These are phyloP conservation scores for Zasmidium cellare DNA, from an alignment of 2,329 filamentous ascomycete species.

Conservation along the genomic window DNA sequence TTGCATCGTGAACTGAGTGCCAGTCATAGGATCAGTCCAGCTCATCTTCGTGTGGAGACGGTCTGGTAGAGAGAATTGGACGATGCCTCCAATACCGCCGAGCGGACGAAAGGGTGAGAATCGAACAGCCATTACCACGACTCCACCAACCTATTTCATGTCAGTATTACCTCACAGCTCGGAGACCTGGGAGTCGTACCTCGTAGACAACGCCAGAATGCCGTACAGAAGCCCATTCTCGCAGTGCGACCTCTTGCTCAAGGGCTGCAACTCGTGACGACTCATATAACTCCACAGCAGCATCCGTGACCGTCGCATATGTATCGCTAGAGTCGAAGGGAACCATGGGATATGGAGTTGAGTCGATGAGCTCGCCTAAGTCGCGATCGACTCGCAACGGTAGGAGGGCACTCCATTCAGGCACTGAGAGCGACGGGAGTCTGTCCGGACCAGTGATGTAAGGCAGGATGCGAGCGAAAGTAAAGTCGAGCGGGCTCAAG, in stretches of 20 bases:
- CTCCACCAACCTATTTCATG: no score
- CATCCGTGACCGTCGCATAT: constrained; percentile 12
- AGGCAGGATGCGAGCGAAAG: constrained; percentile 3
- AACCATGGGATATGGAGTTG: constrained; percentile 16
- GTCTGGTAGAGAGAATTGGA: constrained; percentile 36
- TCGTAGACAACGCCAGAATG: no score
- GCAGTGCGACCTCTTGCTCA: constrained; percentile 14
- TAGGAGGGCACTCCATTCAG: constrained; percentile 9
- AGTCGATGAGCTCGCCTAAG: constrained; percentile 8
- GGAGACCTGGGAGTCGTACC: no score
- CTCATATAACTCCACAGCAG: constrained; percentile 17
- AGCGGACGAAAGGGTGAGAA: constrained; percentile 13
- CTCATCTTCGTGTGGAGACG: constrained; percentile 6
- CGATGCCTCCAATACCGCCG: constrained; percentile 45
- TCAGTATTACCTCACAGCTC: no score
- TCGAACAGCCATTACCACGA: constrained; percentile 16
- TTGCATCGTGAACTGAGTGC: neutral
- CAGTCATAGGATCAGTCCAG: neutral
- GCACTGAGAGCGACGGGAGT: constrained; percentile 11
- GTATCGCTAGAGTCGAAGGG: constrained; percentile 10
- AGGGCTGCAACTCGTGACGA: constrained; percentile 11
- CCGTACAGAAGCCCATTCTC: constrained; percentile 20
- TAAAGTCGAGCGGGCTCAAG: neutral
- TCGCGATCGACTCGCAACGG: constrained; percentile 8
- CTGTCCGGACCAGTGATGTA: constrained; percentile 8